Evolutionary conservation across 2,329 filamentous ascomycete species (phyloP).

Genomic region (Ophiostoma pallidulum): DNA sequence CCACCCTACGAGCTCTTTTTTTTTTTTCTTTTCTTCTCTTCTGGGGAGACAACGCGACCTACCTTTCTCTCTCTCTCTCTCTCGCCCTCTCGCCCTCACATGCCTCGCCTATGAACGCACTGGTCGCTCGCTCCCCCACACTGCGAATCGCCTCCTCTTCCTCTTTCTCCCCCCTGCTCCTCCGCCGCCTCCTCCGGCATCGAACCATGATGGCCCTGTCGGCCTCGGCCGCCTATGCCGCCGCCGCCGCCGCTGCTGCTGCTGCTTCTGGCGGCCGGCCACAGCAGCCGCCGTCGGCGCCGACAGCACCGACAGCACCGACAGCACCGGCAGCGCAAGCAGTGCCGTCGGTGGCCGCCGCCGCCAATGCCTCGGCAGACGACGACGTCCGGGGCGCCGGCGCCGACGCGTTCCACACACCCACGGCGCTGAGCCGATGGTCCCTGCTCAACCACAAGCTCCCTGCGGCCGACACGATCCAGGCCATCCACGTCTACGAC

Average conservation of each 20-base stretch:
- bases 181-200: background rate
- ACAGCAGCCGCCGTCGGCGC: background rate
- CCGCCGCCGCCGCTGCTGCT: background rate
- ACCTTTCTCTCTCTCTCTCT: no score
- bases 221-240: constrained; percentile 10
- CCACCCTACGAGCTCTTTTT: no score
- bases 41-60: no score
- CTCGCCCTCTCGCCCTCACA: no score
- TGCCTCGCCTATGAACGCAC: background rate
- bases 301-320: background rate
- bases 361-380: no score
- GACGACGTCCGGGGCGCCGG: background rate
- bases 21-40: no score
- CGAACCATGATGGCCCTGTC: constrained; percentile 6
- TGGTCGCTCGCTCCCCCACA: background rate
- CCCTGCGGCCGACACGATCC: constrained; percentile 57
- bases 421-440: constrained; percentile 75
- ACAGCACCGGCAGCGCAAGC: background rate
- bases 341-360: background rate
- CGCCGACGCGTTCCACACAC: constrained; percentile 34
- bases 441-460: constrained; percentile 61
- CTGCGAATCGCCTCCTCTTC: background rate
- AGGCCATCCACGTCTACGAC: constrained; percentile 83
- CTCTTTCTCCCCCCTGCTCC: background rate
- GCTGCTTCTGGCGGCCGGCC: background rate